A percentile compares a stretch with the other conserved stretches of the same genome.
Evolutionary conservation across 2,329 filamentous ascomycete genomes (phyloP).

Genomic region (Fusarium sp.): DNA sequence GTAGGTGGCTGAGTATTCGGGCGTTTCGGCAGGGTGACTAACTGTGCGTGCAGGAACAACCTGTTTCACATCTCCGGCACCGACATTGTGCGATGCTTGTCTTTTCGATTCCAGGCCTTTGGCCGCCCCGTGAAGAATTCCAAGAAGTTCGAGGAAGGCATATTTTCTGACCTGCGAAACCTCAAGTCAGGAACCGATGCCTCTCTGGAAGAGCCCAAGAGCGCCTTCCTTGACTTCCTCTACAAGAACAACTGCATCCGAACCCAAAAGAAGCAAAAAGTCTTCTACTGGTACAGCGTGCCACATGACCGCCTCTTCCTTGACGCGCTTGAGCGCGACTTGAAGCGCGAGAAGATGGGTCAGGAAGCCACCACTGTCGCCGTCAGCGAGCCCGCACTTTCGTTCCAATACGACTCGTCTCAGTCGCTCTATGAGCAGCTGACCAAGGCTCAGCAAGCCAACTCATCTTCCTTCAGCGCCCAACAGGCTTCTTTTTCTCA

Average conservation of each 20-base stretch:
- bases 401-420: slow-evolving; percentile 99
- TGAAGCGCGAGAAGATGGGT: slow-evolving; percentile 99
- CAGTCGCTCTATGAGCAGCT: slow-evolving; percentile 99
- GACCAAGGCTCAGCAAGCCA: slow-evolving; percentile 98
- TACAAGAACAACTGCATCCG: slow-evolving; percentile 99
- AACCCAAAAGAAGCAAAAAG: slow-evolving; percentile 99
- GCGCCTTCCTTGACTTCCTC: slow-evolving; percentile 95
- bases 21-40: background rate
- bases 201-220: slow-evolving; percentile 98
- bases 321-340: slow-evolving; percentile 94
- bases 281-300: slow-evolving; percentile 99
- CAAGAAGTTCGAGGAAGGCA: slow-evolving; percentile 99
- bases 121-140: slow-evolving; percentile 99
- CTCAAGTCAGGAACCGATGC: slow-evolving; percentile 98
- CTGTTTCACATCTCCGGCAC: slow-evolving; percentile 99
- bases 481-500: slow-evolving; percentile 76
- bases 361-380: slow-evolving; percentile 98
- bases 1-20: slow-evolving; percentile 48
- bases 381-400: slow-evolving; percentile 95
- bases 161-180: slow-evolving; percentile 98
- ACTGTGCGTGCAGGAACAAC: slow-evolving; percentile 71
- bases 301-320: slow-evolving; percentile 97
- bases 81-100: slow-evolving; percentile 97
- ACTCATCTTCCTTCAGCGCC: slow-evolving; percentile 94
- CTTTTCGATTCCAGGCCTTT: slow-evolving; percentile 98